Percentiles rank a stretch among this genome's conserved stretches.
Conservation (phyloP, 2,329 filamentous ascomycete species). For the Dryadomyces quercus-mongolicae region DNA sequence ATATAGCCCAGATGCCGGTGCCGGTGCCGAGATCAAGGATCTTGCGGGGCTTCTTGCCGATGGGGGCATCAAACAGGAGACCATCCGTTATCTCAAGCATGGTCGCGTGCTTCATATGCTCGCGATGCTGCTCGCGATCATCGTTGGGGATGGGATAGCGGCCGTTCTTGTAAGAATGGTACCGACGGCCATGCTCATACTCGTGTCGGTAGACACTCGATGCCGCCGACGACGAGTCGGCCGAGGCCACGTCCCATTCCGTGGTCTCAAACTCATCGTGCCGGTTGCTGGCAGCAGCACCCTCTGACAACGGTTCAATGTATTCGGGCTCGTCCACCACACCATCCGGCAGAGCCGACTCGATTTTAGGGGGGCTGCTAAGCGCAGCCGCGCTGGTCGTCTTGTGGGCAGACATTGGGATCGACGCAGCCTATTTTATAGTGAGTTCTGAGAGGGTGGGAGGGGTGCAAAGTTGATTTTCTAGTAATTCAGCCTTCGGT, state of each 20-base stretch:
- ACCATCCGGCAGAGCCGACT: background rate
- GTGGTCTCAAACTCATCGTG: background rate
- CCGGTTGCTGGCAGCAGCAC: background rate
- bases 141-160: constrained; percentile 24
- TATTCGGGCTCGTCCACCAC: too few relatives aligned
- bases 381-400: too few relatives aligned
- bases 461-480: too few relatives aligned
- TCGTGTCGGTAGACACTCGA: constrained; percentile 16
- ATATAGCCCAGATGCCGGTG: constrained; percentile 7
- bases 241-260: background rate
- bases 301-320: too few relatives aligned
- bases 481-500: too few relatives aligned
- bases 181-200: constrained; percentile 23
- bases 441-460: too few relatives aligned
- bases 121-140: constrained; percentile 36
- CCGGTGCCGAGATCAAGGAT: constrained; percentile 16
- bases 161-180: constrained; percentile 23
- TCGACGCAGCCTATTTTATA: too few relatives aligned
- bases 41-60: constrained; percentile 13
- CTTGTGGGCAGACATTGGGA: too few relatives aligned
- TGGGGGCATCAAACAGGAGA: constrained; percentile 5
- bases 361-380: too few relatives aligned
- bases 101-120: constrained; percentile 35
- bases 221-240: constrained; percentile 11
- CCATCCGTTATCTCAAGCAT: background rate